Evolutionary conservation across 2,329 filamentous ascomycete genomes (phyloP).

Genomic region (Acrocalymma vagum): DNA sequence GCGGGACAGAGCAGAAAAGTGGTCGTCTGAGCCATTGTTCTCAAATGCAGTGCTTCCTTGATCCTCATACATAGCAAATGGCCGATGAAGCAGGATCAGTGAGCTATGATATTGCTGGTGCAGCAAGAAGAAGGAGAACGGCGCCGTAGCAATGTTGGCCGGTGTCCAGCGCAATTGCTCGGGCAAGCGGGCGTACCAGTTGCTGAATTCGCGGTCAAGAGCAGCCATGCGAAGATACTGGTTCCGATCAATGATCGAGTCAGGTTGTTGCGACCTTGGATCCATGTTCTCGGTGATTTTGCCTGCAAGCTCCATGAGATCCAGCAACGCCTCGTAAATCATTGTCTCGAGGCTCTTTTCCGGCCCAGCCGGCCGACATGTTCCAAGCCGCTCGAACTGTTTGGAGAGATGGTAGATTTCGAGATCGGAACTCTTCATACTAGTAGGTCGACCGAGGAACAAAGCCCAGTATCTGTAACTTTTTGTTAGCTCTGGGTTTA

Average conservation of each 20-base stretch:
- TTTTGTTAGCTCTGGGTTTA: conserved; percentile 10
- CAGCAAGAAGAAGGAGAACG: conserved; percentile 59
- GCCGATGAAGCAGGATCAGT: conserved; percentile 62
- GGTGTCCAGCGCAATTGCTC: conserved; percentile 51
- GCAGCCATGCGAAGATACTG: conserved; percentile 61
- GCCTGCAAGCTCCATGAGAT: conserved; percentile 65
- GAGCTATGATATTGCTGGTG: conserved; percentile 65
- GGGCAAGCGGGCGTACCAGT: conserved; percentile 63
- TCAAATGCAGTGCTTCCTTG: conserved; percentile 45
- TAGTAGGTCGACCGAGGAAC: conserved; percentile 63
- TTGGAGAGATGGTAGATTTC: conserved; percentile 58
- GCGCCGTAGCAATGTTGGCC: conserved; percentile 44
- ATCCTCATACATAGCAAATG: conserved; percentile 62
- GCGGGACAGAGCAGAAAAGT: conserved; percentile 58
- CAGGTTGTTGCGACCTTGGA: conserved; percentile 35
- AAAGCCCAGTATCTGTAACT: conserved; percentile 58
- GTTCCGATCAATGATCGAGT: conserved; percentile 52
- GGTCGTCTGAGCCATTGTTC: conserved; percentile 46
- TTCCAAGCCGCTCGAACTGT: conserved; percentile 54
- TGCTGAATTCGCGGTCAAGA: conserved; percentile 63
- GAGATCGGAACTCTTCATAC: conserved; percentile 63
- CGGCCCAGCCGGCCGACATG: conserved; percentile 45
- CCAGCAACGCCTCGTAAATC: conserved; percentile 62
- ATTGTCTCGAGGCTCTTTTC: conserved; percentile 46
- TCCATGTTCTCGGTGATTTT: conserved; percentile 59